Evolutionary conservation across 192 early-diverging fungal genomes (phyloP).

Genomic region (Diversispora eburnea): DNA sequence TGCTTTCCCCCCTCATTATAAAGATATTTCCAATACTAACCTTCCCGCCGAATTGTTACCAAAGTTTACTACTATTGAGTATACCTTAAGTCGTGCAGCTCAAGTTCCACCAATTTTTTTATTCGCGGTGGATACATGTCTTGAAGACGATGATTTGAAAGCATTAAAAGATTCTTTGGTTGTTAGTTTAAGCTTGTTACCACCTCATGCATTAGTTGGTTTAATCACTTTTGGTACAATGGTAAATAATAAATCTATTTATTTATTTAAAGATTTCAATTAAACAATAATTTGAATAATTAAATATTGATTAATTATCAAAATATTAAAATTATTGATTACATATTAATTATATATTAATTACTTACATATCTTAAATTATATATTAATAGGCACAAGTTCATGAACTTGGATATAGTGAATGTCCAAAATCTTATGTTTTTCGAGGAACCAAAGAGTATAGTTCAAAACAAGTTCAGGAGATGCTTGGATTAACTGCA

Average conservation of each 20-base stretch:
- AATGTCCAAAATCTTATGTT: constrained; percentile 97
- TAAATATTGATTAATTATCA: not conserved
- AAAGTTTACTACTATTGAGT: constrained; percentile 96
- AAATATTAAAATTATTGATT: too few species aligned
- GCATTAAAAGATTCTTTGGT: constrained; percentile 92
- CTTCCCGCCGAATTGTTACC: constrained; percentile 90
- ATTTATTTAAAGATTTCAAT: too few species aligned
- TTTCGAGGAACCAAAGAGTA: constrained; percentile 98
- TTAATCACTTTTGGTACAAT: constrained; percentile 97
- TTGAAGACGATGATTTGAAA: constrained; percentile 93
- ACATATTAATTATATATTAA: too few species aligned
- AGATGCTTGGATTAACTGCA: constrained; percentile 86
- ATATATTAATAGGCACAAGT: constrained; percentile 71
- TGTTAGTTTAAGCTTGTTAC: constrained; percentile 85
- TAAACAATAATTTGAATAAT: constrained; percentile 2
- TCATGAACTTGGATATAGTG: constrained; percentile 92
- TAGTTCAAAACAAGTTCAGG: constrained; percentile 89
- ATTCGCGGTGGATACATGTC: constrained; percentile 95
- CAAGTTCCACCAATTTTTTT: constrained; percentile 94
- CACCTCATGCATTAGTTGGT: constrained; percentile 89
- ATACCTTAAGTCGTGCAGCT: constrained; percentile 78
- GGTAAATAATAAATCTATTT: constrained; percentile 49
- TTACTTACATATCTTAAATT: too few species aligned
- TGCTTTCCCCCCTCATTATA: constrained; percentile 95
- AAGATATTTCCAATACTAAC: constrained; percentile 88